Conservation (phyloP, 495 filamentous ascomycete genomes). For the Hypoxylon perforatum region DNA sequence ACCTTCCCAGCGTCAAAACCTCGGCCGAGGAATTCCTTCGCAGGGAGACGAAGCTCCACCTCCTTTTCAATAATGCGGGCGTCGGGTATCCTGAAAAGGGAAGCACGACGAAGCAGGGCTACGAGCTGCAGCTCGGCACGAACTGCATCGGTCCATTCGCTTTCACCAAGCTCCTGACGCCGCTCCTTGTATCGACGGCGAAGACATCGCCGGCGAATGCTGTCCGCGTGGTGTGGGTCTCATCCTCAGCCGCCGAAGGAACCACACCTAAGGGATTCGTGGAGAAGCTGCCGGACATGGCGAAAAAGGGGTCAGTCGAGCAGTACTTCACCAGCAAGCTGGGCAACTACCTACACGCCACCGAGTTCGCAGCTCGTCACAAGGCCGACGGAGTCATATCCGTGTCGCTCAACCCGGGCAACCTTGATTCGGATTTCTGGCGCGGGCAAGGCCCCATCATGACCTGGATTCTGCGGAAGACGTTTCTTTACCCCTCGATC, state of each 20-base stretch:
- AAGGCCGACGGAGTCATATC: constrained; percentile 45
- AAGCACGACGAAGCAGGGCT: constrained; percentile 46
- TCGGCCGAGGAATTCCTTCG: constrained; percentile 36
- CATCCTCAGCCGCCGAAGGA: constrained; percentile 46
- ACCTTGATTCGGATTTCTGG: constrained; percentile 43
- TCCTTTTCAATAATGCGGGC: constrained; percentile 53
- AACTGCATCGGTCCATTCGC: constrained; percentile 53
- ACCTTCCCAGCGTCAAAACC: constrained; percentile 42
- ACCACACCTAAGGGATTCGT: constrained; percentile 17
- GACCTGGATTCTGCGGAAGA: constrained; percentile 15
- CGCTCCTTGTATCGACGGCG: constrained; percentile 44
- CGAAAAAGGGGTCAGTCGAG: constrained; percentile 5
- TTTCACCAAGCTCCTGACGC: constrained; percentile 55
- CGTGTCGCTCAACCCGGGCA: constrained; percentile 48
- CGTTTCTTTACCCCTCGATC: constrained; percentile 30
- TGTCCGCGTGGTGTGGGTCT: constrained; percentile 60
- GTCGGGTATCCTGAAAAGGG: constrained; percentile 40
- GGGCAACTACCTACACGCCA: constrained; percentile 49
- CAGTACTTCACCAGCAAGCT: constrained; percentile 55
- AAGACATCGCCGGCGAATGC: constrained; percentile 38
- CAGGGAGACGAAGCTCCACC: constrained; percentile 38
- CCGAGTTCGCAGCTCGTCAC: constrained; percentile 50
- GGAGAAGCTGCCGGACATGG: constrained; percentile 21
- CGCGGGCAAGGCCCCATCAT: constrained; percentile 9
- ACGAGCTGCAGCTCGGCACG: constrained; percentile 53